Evolutionary conservation across 192 early-diverging fungal species (phyloP).

Genomic region (Anaeromyces robustus): DNA sequence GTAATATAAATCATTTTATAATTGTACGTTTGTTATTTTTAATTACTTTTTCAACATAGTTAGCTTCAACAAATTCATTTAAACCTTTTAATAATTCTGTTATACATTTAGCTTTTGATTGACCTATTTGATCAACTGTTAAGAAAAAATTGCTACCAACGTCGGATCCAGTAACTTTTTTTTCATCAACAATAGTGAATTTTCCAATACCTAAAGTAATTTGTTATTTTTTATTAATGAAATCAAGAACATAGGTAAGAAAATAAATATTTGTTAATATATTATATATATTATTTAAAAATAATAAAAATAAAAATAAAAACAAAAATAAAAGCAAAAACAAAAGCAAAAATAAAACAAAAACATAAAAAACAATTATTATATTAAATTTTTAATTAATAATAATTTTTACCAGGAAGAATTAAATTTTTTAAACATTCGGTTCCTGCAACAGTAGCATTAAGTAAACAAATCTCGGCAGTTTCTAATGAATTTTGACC

Average conservation of each 20-base stretch:
- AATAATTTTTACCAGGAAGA: constrained; percentile 82
- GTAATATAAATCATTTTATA: no score
- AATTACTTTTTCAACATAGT: constrained; percentile 37
- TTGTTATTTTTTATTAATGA: background rate
- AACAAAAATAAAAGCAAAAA: no score
- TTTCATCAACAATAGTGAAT: constrained; percentile 70
- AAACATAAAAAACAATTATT: background rate
- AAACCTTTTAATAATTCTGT: constrained; percentile 58
- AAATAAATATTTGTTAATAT: no score
- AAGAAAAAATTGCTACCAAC: constrained; percentile 88
- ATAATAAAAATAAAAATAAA: no score
- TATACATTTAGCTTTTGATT: constrained; percentile 42
- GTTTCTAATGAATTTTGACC: constrained; percentile 78
- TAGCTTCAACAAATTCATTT: constrained; percentile 70
- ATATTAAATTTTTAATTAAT: no score
- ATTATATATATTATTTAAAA: no score
- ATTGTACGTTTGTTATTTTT: no score
- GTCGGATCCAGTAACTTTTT: constrained; percentile 45
- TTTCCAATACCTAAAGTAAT: constrained; percentile 58
- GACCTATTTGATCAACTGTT: constrained; percentile 40
- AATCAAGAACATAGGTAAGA: no score
- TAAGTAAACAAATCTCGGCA: constrained; percentile 68
- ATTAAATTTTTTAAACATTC: constrained; percentile 92
- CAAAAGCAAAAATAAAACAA: no score
- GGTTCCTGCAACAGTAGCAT: constrained; percentile 67